Evolutionary conservation across 192 early-diverging fungal species (phyloP), one percentile per base, ranked within the genome.

Genomic region (Backusella tarrabulga): DNA sequence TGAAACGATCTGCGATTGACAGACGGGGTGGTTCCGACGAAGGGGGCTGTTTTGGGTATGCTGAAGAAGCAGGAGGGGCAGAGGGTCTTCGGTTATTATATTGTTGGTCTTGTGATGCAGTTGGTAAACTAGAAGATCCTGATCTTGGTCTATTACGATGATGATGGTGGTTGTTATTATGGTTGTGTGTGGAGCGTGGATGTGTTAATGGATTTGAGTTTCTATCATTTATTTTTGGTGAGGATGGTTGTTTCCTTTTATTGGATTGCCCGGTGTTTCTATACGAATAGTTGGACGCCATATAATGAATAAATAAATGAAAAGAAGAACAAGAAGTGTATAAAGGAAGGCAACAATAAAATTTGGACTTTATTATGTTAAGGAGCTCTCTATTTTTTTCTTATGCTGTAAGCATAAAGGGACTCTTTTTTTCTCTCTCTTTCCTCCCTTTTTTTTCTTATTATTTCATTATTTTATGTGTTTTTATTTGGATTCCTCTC

Each of bases 1-100:
- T 72, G 0, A 72, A 72, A 26, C 71, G 71, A 26, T 72, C 71
- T 17, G 71, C 71, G 32, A 72, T 72, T 26, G 71, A 72, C 44
- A 72, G 44, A 21, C 42, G 38, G 21, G 71, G 71, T 44, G 21
- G 23, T 19, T 29, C 23, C 9, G 71, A 42, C 11, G 29, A 19
- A 32, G 71, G 56, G 23, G 56, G 56, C 23, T 63, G 56, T 29
- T 63, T 63, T 63, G 56, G 1, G 21, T 50, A 44, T 44, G 15
- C 17, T 50, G 19, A n/a, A 44, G 42, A 44, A n/a, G 46, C 6
- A 50, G 46, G 17, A 50, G 46, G 46, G 19, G 46, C 46, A 50
- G 21, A 63, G 0, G 56, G 23, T 29, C 56, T 1, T 63, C 56
- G 56, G 23, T 63, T 63, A 23, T 29, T 32, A n/a, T 63, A 11